Evolutionary conservation across 2,329 filamentous ascomycete genomes (phyloP).

Genomic region (Leptographium galeiforme): DNA sequence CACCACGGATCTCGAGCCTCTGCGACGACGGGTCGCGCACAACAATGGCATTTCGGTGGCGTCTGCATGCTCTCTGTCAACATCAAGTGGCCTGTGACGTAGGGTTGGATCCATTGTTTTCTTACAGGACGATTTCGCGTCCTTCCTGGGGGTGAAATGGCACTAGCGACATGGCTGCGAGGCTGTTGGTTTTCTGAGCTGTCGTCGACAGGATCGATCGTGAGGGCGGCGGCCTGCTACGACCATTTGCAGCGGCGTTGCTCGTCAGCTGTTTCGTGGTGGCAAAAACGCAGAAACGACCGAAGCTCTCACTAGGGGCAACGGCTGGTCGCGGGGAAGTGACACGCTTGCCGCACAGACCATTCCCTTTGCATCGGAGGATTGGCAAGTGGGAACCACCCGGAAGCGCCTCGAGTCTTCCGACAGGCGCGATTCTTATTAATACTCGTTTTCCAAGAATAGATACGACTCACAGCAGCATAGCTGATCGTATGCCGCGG

Average conservation of each 20-base stretch:
- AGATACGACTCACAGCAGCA: not conserved
- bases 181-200: not conserved
- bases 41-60: constrained; percentile 84
- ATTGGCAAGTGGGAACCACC: not conserved
- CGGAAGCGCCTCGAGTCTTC: not conserved
- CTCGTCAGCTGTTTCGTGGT: not conserved
- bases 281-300: not conserved
- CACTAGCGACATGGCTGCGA: constrained; percentile 47
- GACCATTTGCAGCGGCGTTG: not conserved
- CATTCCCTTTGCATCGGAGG: not conserved
- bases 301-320: not conserved
- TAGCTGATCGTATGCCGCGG: not conserved
- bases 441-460: no score
- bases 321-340: not conserved
- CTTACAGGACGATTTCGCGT: constrained; percentile 69
- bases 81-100: not conserved
- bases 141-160: constrained; percentile 62
- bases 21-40: constrained; percentile 77
- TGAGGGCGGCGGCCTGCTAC: not conserved
- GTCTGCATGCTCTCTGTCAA: constrained; percentile 35
- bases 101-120: constrained; percentile 8
- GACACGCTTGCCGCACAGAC: not conserved
- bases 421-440: not conserved
- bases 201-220: no score
- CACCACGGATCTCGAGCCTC: constrained; percentile 66